Conservation (phyloP, 331 rosid genomes). For the Dryas integrifolia region DNA sequence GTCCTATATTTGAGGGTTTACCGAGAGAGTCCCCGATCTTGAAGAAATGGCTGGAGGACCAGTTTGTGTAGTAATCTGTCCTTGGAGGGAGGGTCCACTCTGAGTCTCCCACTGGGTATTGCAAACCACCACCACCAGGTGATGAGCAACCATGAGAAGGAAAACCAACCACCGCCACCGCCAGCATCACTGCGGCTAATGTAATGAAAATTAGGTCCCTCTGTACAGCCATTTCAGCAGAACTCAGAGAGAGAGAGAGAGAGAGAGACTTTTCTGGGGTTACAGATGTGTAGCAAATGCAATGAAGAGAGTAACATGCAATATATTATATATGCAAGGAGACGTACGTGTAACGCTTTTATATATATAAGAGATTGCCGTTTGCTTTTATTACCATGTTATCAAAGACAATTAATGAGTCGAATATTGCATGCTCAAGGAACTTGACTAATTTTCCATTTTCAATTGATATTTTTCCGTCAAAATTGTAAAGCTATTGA, state of each 20-base stretch:
- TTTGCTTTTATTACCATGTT: no score
- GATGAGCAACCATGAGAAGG: constrained; percentile 14
- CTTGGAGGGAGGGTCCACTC: constrained; percentile 32
- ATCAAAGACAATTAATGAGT: no score
- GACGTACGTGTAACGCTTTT: not conserved
- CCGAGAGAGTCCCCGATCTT: constrained; percentile 37
- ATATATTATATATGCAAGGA: not conserved
- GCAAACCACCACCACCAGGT: not conserved
- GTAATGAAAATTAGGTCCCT: not conserved
- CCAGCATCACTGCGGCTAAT: not conserved
- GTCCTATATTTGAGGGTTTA: not conserved
- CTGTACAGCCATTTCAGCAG: constrained; percentile 18
- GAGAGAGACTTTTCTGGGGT: not conserved
- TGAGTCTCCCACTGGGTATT: constrained; percentile 33
- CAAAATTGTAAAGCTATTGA: no score
- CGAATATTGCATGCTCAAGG: no score
- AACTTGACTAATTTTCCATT: no score
- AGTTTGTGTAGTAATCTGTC: constrained; percentile 17
- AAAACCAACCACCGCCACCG: not conserved
- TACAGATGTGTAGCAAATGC: no score
- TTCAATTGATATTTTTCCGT: no score
- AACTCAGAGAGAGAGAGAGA: not conserved
- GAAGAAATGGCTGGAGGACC: constrained; percentile 39
- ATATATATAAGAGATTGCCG: not conserved
- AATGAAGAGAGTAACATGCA: not conserved